Percentiles rank a stretch among this genome's conserved stretches.
phyloP scores from a whole-genome alignment of 2,329 filamentous ascomycete genomes.

The Thermoascus crustaceus region DNA sequence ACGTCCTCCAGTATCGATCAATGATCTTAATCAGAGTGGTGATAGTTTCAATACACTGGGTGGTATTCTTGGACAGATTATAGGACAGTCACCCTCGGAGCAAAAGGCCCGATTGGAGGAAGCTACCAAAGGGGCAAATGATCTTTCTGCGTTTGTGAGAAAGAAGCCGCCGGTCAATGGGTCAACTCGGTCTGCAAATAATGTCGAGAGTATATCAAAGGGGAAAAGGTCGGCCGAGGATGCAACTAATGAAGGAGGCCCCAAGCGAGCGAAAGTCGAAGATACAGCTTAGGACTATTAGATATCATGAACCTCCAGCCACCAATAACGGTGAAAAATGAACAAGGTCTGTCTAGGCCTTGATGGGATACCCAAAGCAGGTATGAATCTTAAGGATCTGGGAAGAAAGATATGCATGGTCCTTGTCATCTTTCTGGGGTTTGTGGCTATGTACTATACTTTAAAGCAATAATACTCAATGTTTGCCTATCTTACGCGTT shows the following conservation, averaged over 20 bases:
- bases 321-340: background rate
- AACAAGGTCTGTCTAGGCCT: no score
- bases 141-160: constrained; percentile 51
- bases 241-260: constrained; percentile 3
- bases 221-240: constrained; percentile 24
- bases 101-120: constrained; percentile 48
- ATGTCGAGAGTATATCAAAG: constrained; percentile 9
- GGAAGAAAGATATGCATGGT: background rate
- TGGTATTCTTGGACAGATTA: constrained; percentile 50
- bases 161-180: constrained; percentile 38
- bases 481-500: no score
- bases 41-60: constrained; percentile 39
- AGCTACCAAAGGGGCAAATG: constrained; percentile 49
- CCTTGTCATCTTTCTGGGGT: no score
- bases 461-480: no score
- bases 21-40: constrained; percentile 25
- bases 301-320: background rate
- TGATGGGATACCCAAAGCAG: no score
- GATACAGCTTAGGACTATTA: constrained; percentile 4
- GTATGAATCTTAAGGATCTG: no score
- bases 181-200: constrained; percentile 9
- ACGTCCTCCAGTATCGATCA: constrained; percentile 44
- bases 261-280: constrained; percentile 10
- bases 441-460: no score
- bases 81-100: constrained; percentile 47